phyloP scores from a whole-genome alignment of 345 rosid species.

The Gossypium raimondii region DNA sequence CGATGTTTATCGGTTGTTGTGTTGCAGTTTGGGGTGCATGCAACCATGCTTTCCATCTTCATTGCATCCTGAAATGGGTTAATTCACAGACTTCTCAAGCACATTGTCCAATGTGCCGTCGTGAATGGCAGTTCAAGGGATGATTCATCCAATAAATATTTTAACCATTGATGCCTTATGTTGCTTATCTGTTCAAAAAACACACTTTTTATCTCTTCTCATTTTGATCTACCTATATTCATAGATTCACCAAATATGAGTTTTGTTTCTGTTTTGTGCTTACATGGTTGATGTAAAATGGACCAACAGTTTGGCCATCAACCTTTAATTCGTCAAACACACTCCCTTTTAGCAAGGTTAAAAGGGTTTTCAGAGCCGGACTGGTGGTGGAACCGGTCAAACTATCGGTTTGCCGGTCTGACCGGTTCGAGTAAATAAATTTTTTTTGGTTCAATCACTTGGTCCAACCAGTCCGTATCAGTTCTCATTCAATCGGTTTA shows the following conservation, averaged over 20 bases:
- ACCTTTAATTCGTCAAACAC: not conserved
- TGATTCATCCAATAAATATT: conserved; percentile 15
- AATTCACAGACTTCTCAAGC: conserved; percentile 87
- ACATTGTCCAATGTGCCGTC: conserved; percentile 85
- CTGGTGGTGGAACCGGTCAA: too few relatives aligned
- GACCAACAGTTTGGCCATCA: not conserved
- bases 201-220: not conserved
- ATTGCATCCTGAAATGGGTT: conserved; percentile 94
- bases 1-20: not conserved
- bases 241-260: not conserved
- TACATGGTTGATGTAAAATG: not conserved
- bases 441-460: too few relatives aligned
- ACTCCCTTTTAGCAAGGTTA: not conserved
- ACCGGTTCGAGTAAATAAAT: too few relatives aligned
- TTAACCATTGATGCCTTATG: not conserved
- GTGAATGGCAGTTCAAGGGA: conserved; percentile 77
- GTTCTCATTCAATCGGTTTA: too few relatives aligned
- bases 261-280: not conserved
- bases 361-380: too few relatives aligned
- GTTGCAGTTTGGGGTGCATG: conserved; percentile 64
- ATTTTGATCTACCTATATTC: not conserved
- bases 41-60: conserved; percentile 87
- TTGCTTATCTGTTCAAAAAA: not conserved
- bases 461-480: too few relatives aligned
- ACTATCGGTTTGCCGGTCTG: too few relatives aligned